Percentiles rank a stretch among this genome's conserved stretches.
Evolutionary conservation across 1,284 basidiomycete genomes (phyloP).

Genomic region (Moniliella sp.): DNA sequence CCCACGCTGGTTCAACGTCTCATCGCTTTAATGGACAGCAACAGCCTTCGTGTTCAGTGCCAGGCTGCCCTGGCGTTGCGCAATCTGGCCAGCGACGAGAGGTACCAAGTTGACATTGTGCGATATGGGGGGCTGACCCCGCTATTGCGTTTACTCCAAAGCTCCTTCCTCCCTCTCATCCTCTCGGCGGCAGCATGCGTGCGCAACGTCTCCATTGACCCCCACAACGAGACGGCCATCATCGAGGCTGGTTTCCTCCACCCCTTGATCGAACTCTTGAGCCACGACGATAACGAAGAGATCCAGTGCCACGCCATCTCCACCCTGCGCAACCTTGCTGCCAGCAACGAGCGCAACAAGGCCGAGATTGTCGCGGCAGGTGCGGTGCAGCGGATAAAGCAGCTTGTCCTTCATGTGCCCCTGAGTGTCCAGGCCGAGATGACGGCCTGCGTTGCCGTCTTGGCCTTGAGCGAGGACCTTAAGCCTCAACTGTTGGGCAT

Average conservation of each 20-base stretch:
- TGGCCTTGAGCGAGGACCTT: conserved; percentile 29
- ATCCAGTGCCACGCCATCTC: conserved; percentile 99
- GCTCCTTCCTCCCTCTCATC: conserved; percentile 88
- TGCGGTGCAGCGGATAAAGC: conserved; percentile 92
- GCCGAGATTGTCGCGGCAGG: conserved; percentile 92
- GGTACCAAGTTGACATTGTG: conserved; percentile 96
- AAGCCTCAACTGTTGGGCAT: conserved; percentile 55
- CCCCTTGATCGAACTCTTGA: conserved; percentile 80
- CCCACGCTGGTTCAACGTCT: conserved; percentile 84
- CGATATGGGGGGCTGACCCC: conserved; percentile 79
- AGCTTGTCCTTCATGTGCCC: conserved; percentile 78
- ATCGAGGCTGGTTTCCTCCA: conserved; percentile 94
- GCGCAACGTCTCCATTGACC: conserved; percentile 95
- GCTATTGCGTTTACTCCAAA: conserved; percentile 77
- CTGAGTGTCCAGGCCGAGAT: conserved; percentile 96
- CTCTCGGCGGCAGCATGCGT: conserved; percentile 95
- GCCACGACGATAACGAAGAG: conserved; percentile 96
- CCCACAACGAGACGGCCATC: conserved; percentile 92
- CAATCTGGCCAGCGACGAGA: conserved; percentile 93
- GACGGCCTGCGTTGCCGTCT: conserved; percentile 78
- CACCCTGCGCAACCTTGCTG: conserved; percentile 83
- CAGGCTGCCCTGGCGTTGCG: conserved; percentile 87
- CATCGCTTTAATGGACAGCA: conserved; percentile 87
- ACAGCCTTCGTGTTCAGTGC: conserved; percentile 92
- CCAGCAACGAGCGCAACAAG: conserved; percentile 95